These are phyloP conservation scores for Melanomma pulvis-pyrius DNA, from an alignment of 495 filamentous ascomycete species.

Conservation along the genomic window DNA sequence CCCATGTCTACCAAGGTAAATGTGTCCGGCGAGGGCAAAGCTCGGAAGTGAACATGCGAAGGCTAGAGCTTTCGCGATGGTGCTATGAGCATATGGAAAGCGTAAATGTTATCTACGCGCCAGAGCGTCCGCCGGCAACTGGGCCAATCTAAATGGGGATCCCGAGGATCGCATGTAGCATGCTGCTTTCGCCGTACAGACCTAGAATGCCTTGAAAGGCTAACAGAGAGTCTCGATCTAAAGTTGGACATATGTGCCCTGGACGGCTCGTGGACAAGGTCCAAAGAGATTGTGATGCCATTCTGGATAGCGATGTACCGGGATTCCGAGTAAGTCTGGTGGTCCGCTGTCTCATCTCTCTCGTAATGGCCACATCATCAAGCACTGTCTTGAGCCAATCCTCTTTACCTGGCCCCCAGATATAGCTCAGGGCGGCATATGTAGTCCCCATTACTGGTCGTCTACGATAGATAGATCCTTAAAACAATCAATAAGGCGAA, in stretches of 20 bases:
- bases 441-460: neutral
- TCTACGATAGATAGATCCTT: neutral
- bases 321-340: slow-evolving; percentile 8
- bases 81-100: slow-evolving; percentile 9
- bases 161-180: neutral
- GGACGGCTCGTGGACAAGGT: neutral
- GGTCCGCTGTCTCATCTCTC: neutral
- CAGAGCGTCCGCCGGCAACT: neutral
- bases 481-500: neutral
- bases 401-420: neutral
- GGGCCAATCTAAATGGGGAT: neutral
- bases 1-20: slow-evolving; percentile 8
- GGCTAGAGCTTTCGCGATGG: neutral
- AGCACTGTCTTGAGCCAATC: neutral
- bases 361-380: neutral
- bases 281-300: neutral
- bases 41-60: neutral
- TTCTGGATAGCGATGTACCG: neutral
- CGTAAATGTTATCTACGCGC: slow-evolving; percentile 3
- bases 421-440: slow-evolving; percentile 1
- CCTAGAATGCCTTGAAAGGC: neutral
- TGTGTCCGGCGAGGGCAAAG: neutral
- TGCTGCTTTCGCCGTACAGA: neutral
- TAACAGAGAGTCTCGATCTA: neutral
- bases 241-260: neutral